Percentiles rank a stretch among this genome's conserved stretches.
Evolutionary conservation across 2,329 filamentous ascomycete genomes (phyloP).

Genomic region (Keithomyces neogunnii): DNA sequence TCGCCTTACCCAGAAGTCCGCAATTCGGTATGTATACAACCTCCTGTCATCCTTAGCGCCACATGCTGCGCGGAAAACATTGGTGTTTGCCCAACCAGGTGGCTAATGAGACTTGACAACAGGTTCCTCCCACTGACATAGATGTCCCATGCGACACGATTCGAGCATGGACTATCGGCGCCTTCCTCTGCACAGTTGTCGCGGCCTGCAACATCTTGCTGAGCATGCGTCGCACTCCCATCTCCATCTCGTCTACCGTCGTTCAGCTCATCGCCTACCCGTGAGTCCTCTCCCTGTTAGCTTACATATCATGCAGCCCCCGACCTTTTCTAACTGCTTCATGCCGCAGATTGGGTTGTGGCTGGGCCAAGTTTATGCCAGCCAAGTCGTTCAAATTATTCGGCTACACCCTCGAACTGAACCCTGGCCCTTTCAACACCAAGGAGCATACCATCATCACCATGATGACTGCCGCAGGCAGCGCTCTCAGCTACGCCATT

Average conservation of each 20-base stretch:
- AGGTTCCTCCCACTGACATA: constrained; percentile 34
- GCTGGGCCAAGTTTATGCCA: constrained; percentile 25
- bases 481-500: constrained; percentile 25
- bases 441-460: constrained; percentile 42
- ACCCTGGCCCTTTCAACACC: constrained; percentile 35
- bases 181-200: constrained; percentile 48
- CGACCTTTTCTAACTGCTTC: neutral
- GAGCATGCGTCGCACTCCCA: constrained; percentile 37
- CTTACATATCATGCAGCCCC: neutral
- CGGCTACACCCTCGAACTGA: constrained; percentile 24
- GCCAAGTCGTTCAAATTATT: constrained; percentile 21
- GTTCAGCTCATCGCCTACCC: constrained; percentile 48
- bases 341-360: constrained; percentile 16
- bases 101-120: neutral
- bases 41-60: neutral
- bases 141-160: constrained; percentile 49
- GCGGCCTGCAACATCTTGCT: constrained; percentile 50
- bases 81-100: neutral
- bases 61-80: neutral
- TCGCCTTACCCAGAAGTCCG: constrained; percentile 28
- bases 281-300: constrained; percentile 8
- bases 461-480: constrained; percentile 32
- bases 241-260: constrained; percentile 43
- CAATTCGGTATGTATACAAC: constrained; percentile 11
- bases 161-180: constrained; percentile 50